A percentile compares a stretch with the other conserved stretches of the same genome.
These are phyloP conservation scores for Arbutus unedo DNA, from an alignment of 148 eudicot genomes.

Conservation along the genomic window DNA sequence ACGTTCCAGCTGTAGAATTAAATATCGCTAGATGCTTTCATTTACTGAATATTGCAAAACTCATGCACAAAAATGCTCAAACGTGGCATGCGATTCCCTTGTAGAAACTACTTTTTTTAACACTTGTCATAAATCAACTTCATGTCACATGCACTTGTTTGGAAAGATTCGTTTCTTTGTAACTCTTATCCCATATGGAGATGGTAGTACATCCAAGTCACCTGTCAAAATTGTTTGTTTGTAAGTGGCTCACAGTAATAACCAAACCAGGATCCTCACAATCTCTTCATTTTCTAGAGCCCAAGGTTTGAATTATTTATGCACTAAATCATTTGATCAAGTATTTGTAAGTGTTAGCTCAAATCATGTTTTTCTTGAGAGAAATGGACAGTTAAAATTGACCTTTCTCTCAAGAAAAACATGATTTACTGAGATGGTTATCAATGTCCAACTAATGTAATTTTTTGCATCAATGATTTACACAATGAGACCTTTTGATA, in stretches of 20 bases:
- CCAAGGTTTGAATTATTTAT: neutral
- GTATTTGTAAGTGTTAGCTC: neutral
- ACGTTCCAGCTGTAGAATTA: neutral
- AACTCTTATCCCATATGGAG: neutral
- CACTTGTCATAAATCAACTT: neutral
- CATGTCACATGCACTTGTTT: neutral
- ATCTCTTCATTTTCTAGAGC: neutral
- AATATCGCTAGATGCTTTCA: neutral
- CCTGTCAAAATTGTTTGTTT: neutral
- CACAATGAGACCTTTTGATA: neutral
- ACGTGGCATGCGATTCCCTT: neutral
- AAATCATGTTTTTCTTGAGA: neutral
- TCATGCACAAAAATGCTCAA: neutral
- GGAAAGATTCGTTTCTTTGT: constrained; percentile 9
- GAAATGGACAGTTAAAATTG: neutral
- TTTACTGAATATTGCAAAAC: neutral
- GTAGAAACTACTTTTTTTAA: neutral
- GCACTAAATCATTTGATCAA: neutral
- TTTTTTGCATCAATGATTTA: neutral
- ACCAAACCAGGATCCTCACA: neutral
- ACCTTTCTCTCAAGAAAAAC: neutral
- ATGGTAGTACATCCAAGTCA: neutral
- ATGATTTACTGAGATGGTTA: neutral
- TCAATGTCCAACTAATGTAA: neutral
- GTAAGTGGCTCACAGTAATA: neutral